These are phyloP conservation scores for Globisporangium cystogenes DNA, from an alignment of 352 stramenopile genomes.

Conservation along the genomic window DNA sequence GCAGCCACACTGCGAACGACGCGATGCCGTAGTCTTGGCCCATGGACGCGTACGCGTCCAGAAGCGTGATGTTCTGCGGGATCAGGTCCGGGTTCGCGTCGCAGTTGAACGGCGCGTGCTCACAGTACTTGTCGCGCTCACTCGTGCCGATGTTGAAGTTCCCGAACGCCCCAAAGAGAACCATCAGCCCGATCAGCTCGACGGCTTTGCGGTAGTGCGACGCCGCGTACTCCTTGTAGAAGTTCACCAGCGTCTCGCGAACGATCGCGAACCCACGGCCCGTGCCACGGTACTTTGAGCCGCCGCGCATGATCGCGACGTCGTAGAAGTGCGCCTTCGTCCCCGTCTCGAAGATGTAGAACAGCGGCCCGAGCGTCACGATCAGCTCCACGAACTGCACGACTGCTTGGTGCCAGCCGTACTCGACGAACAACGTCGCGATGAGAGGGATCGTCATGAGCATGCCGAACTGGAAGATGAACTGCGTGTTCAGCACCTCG, in stretches of 20 bases:
- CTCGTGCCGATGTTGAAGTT: conserved; percentile 73
- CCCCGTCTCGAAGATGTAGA: conserved; percentile 86
- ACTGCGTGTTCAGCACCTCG: conserved; percentile 79
- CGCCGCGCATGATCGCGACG: conserved; percentile 79
- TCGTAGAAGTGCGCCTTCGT: conserved; percentile 87
- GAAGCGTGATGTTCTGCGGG: conserved; percentile 61
- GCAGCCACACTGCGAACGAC: conserved; percentile 85
- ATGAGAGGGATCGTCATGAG: conserved; percentile 85
- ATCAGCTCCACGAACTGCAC: conserved; percentile 80
- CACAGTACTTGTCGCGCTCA: conserved; percentile 53
- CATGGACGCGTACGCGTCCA: conserved; percentile 78
- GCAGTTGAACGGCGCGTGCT: conserved; percentile 41
- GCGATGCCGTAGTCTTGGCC: conserved; percentile 83
- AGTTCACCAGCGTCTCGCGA: conserved; percentile 79
- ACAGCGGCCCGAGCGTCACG: conserved; percentile 76
- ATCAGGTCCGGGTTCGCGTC: conserved; percentile 41
- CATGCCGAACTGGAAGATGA: conserved; percentile 89
- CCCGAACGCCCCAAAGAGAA: conserved; percentile 74
- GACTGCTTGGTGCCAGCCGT: conserved; percentile 75
- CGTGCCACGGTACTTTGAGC: conserved; percentile 82
- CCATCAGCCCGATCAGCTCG: conserved; percentile 75
- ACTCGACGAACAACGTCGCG: conserved; percentile 77
- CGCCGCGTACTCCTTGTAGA: conserved; percentile 83
- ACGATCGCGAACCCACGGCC: conserved; percentile 83
- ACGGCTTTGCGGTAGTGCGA: conserved; percentile 81